phyloP scores from a whole-genome alignment of 345 rosid genomes.

The Acer negundo region DNA sequence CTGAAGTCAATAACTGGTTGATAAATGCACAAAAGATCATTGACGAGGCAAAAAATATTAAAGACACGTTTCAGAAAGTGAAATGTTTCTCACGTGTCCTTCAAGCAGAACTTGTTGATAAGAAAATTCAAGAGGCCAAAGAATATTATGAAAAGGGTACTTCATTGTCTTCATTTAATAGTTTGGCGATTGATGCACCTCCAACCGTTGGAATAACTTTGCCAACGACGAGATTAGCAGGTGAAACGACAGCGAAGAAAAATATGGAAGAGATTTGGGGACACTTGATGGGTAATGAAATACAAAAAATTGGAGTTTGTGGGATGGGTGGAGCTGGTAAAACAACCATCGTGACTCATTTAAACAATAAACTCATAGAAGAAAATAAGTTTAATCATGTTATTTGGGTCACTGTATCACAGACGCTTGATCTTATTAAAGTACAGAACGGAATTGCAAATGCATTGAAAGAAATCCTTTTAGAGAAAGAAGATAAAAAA shows the following conservation, averaged over 20 bases:
- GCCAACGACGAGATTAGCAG: neutral
- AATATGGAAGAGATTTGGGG: neutral
- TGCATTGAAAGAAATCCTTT: neutral
- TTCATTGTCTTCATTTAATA: neutral
- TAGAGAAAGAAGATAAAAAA: fast-evolving
- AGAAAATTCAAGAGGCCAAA: neutral
- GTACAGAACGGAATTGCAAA: neutral
- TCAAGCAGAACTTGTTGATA: neutral
- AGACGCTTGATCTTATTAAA: neutral
- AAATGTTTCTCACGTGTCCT: neutral
- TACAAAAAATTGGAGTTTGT: neutral
- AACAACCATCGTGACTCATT: neutral
- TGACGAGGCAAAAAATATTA: neutral
- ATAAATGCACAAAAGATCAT: neutral
- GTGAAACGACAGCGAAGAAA: neutral
- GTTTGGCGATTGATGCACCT: neutral
- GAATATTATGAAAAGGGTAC: neutral
- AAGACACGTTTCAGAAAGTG: neutral
- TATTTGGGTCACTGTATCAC: neutral
- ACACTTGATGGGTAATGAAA: neutral
- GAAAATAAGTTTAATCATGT: neutral
- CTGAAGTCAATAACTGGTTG: neutral
- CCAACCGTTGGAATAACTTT: neutral
- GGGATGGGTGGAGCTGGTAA: neutral
- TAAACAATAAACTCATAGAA: neutral